A percentile compares a stretch with the other conserved stretches of the same genome.
Evolutionary conservation across 2,329 filamentous ascomycete species (phyloP).

Genomic region (Aureobasidium lini): DNA sequence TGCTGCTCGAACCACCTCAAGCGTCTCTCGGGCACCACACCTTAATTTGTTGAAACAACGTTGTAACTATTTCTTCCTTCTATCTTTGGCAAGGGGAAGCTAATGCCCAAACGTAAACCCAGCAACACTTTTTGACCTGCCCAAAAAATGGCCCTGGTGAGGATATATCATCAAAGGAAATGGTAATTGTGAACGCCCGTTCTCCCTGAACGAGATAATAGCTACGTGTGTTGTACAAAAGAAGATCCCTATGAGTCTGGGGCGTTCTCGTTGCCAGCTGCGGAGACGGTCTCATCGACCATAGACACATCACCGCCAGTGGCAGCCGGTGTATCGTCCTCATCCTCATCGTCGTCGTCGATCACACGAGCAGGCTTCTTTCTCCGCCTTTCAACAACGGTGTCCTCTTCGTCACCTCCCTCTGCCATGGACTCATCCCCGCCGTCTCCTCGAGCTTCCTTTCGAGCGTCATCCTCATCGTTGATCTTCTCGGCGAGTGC

Average conservation of each 20-base stretch:
- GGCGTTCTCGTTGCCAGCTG: constrained; percentile 15
- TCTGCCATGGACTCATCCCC: constrained; percentile 13
- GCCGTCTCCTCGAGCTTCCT: constrained; percentile 18
- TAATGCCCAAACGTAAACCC: neutral
- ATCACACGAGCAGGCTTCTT: constrained; percentile 26
- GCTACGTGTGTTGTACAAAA: neutral
- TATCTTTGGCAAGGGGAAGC: neutral
- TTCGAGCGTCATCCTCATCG: constrained; percentile 25
- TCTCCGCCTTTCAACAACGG: constrained; percentile 18
- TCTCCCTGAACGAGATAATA: neutral
- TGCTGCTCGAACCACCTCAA: constrained; percentile 2
- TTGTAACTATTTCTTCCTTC: neutral
- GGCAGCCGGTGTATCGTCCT: constrained; percentile 19
- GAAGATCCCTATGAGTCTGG: constrained; percentile 1
- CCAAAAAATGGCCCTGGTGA: neutral
- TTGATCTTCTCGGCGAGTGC: constrained; percentile 16
- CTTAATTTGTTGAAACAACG: neutral
- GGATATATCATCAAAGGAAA: neutral
- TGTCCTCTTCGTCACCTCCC: constrained; percentile 16
- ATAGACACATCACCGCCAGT: constrained; percentile 15
- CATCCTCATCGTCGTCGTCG: constrained; percentile 26
- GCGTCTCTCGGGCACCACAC: neutral
- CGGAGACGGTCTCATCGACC: constrained; percentile 11
- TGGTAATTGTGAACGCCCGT: neutral
- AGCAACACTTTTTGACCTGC: neutral